Percentiles rank a stretch among this genome's conserved stretches.
These are phyloP conservation scores for Monilinia fructigena DNA, from an alignment of 2,329 filamentous ascomycete species.

Conservation along the genomic window DNA sequence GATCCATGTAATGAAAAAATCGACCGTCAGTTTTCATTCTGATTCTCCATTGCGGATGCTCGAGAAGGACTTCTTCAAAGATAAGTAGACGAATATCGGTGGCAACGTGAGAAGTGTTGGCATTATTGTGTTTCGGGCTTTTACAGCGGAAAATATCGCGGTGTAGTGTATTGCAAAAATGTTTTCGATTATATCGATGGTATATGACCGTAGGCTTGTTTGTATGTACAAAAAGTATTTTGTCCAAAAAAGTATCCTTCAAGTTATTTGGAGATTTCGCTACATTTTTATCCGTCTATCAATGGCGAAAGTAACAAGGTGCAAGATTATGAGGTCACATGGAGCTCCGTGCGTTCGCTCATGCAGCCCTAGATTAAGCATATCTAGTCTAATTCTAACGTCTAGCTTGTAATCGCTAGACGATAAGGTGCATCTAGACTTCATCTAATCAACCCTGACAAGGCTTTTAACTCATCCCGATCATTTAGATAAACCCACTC, in stretches of 20 bases:
- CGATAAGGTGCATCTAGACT: background rate
- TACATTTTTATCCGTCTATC: no score
- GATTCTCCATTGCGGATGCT: background rate
- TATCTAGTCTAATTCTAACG: background rate
- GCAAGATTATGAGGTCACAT: background rate
- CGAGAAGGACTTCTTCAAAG: background rate
- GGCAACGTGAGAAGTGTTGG: background rate
- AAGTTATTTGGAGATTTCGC: no score
- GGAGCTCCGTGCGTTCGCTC: background rate
- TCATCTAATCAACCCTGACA: no score
- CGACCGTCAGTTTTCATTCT: background rate
- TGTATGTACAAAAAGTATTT: background rate
- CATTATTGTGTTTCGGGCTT: background rate
- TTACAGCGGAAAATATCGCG: no score
- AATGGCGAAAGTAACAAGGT: background rate
- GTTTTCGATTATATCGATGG: no score
- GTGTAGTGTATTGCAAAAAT: no score
- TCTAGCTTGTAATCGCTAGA: background rate
- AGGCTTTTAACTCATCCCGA: no score
- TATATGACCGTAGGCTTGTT: no score
- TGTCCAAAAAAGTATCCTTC: no score
- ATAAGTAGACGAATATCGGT: background rate
- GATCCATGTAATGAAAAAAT: background rate
- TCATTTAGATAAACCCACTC: no score
- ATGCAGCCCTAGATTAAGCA: conserved; percentile 11